These are phyloP conservation scores for Tylopilus sp. DNA, from an alignment of 768 basidiomycete species.

Conservation along the genomic window DNA sequence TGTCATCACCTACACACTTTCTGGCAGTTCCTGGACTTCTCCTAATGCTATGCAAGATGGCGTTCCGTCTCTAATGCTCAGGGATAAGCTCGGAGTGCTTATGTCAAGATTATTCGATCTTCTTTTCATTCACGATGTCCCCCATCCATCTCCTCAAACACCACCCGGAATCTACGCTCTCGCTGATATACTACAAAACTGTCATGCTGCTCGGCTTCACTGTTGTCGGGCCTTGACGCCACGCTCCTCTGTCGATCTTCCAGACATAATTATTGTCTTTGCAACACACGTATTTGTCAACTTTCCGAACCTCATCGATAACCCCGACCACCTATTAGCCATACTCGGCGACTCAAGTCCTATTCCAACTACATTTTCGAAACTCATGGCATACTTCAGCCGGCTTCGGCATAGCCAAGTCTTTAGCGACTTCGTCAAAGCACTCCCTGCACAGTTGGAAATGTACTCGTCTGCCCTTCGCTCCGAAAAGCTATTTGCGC, in stretches of 20 bases:
- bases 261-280: constrained; percentile 25
- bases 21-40: constrained; percentile 15
- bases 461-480: constrained; percentile 31
- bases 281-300: constrained; percentile 17
- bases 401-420: constrained; percentile 8
- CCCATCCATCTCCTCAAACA: background rate
- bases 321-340: constrained; percentile 14
- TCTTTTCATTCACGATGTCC: constrained; percentile 9
- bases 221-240: constrained; percentile 5
- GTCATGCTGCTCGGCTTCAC: constrained; percentile 19
- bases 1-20: constrained; percentile 28
- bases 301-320: constrained; percentile 6
- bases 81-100: constrained; percentile 19
- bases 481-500: constrained; percentile 32
- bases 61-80: constrained; percentile 6
- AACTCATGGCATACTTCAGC: constrained; percentile 23
- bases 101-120: constrained; percentile 23
- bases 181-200: constrained; percentile 28
- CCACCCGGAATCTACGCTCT: constrained; percentile 9
- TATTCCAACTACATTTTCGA: constrained; percentile 29
- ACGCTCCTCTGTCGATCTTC: constrained; percentile 14
- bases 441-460: constrained; percentile 24
- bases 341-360: constrained; percentile 30
- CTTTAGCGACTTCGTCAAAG: constrained; percentile 15
- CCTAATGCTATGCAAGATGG: background rate